Evolutionary conservation across 805 yeast species (phyloP), one percentile per base, ranked within the genome.

Genomic region (Candida morakotiae): DNA sequence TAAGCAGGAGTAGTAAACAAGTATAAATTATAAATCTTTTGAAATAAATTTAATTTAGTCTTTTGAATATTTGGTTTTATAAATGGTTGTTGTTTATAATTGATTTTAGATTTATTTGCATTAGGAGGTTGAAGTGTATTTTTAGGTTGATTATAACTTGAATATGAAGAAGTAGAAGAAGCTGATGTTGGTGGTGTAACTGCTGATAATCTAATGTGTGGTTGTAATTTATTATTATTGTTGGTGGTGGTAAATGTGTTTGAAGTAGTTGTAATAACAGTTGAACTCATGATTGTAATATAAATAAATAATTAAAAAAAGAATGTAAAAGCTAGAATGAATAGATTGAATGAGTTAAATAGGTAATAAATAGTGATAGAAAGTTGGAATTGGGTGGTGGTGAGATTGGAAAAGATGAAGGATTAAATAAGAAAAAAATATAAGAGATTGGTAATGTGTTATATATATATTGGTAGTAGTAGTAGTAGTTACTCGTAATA

Each of bases 1-100:
- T 61, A 60, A 10, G 58, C 38, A 2, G 64, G 64, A 6, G 55
- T 44, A 33, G 43, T 50, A 41, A 56, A 56, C 42, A 45, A 47
- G 46, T 57, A 61, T 25, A 38, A 33, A 14, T 43, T 37, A 19
- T 30, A 36, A n/a, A 23, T n/a, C 15, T 35, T 29, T 28, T 29
- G 28, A 10, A 29, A 10, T 23, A 30, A 16, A 10, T 20, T 26
- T 24, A 24, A 20, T 13, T 31, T 13, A 8, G 35, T 32, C 16
- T 15, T 22, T 3, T 34, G 15, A 20, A 33, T 25, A 9, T 11
- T 16, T 21, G 26, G 28, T 35, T 8, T 5, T 9, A 14, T 22
- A 24, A 13, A 5, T 26, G 26, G n/a, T 24, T 9, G 9, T 24
- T 24, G n/a, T 4, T 9, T 24, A 24, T 24, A 6, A n/a, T 9